Conservation (phyloP, 1,284 basidiomycete species). For the Amylostereum chailletii region DNA sequence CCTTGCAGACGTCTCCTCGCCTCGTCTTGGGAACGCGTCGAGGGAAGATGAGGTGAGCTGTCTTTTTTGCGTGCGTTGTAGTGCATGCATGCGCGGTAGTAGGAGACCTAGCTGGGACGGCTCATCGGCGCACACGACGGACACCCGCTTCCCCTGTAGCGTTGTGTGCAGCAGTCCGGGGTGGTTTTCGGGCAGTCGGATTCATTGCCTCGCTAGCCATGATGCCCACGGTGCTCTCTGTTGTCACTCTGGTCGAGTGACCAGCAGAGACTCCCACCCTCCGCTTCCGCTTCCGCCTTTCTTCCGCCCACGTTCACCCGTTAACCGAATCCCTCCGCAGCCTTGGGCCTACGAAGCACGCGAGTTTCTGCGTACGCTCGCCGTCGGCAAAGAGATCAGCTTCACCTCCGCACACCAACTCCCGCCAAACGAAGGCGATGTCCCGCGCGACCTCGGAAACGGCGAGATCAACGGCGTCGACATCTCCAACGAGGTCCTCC, state of each 20-base stretch:
- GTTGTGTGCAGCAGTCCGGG: no score
- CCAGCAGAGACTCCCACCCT: neutral
- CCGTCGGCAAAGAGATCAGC: conserved; percentile 84
- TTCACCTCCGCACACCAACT: conserved; percentile 74
- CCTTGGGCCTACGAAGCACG: conserved; percentile 89
- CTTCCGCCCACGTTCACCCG: no score
- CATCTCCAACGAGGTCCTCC: conserved; percentile 72
- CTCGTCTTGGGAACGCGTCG: conserved; percentile 69
- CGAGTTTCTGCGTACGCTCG: conserved; percentile 80
- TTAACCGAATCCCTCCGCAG: conserved; percentile 27
- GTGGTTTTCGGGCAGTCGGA: no score
- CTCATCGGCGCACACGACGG: no score
- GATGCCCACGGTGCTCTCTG: no score
- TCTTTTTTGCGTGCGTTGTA: neutral
- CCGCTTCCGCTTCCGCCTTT: neutral
- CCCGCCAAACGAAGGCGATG: conserved; percentile 52
- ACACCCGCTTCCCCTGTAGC: no score
- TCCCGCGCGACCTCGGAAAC: conserved; percentile 67
- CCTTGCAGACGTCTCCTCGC: conserved; percentile 77
- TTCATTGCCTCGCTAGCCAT: no score
- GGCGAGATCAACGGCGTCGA: conserved; percentile 68
- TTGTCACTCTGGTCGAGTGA: no score
- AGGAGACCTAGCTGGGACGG: no score
- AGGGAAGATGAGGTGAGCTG: conserved; percentile 78
- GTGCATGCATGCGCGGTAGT: no score